phyloP scores from a whole-genome alignment of 257 asterid species.

The Echites panduratus region DNA sequence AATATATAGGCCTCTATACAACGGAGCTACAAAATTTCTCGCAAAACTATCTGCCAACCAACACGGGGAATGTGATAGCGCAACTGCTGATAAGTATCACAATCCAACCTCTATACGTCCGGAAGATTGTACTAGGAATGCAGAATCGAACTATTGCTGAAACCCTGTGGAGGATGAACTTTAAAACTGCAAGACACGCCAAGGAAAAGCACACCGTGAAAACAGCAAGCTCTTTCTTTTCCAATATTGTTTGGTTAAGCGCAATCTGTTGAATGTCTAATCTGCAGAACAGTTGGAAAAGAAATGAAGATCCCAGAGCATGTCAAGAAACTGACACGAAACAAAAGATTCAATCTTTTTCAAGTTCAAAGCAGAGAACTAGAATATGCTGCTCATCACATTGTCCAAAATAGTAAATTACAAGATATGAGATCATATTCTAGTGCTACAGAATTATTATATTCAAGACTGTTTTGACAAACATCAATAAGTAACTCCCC shows the following conservation, averaged over 20 bases:
- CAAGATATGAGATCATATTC: background rate
- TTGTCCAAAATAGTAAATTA: background rate
- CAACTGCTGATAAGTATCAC: conserved; percentile 62
- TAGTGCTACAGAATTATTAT: background rate
- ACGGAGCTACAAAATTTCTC: background rate
- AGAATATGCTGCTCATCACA: background rate
- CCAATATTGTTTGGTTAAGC: conserved; percentile 54
- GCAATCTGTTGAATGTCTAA: conserved; percentile 56
- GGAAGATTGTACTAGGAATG: conserved; percentile 22
- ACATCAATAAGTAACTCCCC: background rate
- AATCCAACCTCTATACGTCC: conserved; percentile 52
- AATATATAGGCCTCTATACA: no score
- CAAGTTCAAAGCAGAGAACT: background rate
- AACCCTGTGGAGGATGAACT: conserved; percentile 33
- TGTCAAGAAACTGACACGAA: background rate
- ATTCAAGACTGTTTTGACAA: background rate
- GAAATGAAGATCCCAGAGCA: conserved; percentile 5
- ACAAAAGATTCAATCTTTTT: background rate
- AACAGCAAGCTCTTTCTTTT: conserved; percentile 57
- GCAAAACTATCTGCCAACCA: conserved; percentile 23
- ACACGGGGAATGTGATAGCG: conserved; percentile 54
- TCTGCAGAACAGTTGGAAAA: conserved; percentile 37
- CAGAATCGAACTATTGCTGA: conserved; percentile 27
- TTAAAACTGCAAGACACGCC: conserved; percentile 48
- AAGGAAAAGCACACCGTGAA: conserved; percentile 47